Evolutionary conservation across 768 basidiomycete species (phyloP).

Genomic region (Mycena alexandri): DNA sequence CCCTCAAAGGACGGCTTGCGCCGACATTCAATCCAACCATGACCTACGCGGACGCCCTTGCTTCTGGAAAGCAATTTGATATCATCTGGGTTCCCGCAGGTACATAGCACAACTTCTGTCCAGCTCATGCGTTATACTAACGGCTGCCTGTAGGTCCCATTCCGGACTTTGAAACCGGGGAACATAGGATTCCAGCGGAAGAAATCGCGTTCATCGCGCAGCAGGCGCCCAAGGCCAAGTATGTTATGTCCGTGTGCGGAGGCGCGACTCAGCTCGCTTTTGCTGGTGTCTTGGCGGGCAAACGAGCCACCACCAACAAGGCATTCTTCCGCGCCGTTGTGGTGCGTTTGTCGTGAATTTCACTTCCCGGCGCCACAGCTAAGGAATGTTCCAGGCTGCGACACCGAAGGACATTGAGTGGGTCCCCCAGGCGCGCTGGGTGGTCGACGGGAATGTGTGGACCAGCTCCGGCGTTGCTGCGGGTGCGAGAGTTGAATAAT

Average conservation of each 20-base stretch:
- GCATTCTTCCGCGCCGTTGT: conserved; percentile 41
- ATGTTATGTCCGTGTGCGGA: conserved; percentile 51
- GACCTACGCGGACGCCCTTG: conserved; percentile 32
- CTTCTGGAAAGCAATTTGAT: conserved; percentile 34
- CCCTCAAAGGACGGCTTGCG: conserved; percentile 6
- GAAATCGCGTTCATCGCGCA: conserved; percentile 43
- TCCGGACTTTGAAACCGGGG: conserved; percentile 1
- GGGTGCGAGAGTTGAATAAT: conserved; percentile 33
- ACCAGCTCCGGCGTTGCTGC: conserved; percentile 52
- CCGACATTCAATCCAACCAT: conserved; percentile 34
- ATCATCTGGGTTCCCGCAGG: conserved; percentile 38
- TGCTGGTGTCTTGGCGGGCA: conserved; percentile 49
- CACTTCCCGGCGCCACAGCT: too few species aligned
- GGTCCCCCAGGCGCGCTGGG: conserved; percentile 53
- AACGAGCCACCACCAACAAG: conserved; percentile 55
- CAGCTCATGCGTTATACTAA: background rate
- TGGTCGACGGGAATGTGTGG: conserved; percentile 52
- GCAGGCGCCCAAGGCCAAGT: conserved; percentile 45
- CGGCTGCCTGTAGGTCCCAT: conserved; percentile 18
- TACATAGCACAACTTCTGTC: background rate
- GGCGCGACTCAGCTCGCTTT: conserved; percentile 49
- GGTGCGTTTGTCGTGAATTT: conserved; percentile 31
- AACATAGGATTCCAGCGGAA: conserved; percentile 15
- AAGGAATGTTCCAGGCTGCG: conserved; percentile 19
- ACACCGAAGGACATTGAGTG: conserved; percentile 46